Evolutionary conservation across 2,329 filamentous ascomycete genomes (phyloP).

Genomic region (Shiraia sp.): DNA sequence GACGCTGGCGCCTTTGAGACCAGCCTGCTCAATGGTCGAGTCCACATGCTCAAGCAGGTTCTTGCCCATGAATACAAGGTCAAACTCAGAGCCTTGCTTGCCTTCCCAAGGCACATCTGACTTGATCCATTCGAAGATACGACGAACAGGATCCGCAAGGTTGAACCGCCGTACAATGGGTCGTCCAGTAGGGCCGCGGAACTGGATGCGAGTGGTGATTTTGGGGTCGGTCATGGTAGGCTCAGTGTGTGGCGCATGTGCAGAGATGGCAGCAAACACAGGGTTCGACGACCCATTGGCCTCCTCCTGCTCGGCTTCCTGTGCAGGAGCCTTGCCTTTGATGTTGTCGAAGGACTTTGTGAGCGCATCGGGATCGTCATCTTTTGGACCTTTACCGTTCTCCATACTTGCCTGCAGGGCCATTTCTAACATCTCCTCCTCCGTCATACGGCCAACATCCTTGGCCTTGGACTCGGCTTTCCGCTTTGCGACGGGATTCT

Average conservation of each 20-base stretch:
- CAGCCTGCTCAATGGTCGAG: conserved; percentile 75
- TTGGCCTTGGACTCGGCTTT: conserved; percentile 72
- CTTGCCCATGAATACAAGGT: conserved; percentile 84
- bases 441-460: conserved; percentile 86
- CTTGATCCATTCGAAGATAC: conserved; percentile 97
- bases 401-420: conserved; percentile 87
- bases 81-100: conserved; percentile 78
- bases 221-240: conserved; percentile 68
- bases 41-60: conserved; percentile 80
- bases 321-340: conserved; percentile 51
- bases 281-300: conserved; percentile 44
- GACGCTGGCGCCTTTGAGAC: conserved; percentile 88
- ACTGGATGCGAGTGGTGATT: conserved; percentile 85
- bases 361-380: conserved; percentile 83
- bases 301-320: conserved; percentile 24
- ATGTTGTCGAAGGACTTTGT: conserved; percentile 68
- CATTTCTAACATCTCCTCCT: conserved; percentile 96
- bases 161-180: conserved; percentile 86
- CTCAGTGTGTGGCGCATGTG: conserved; percentile 74
- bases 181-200: conserved; percentile 71
- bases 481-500: conserved; percentile 86
- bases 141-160: conserved; percentile 73
- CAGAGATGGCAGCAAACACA: conserved; percentile 72
- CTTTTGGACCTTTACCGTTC: conserved; percentile 56
- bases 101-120: conserved; percentile 77